Base-by-base conservation (phyloP, 2,329 filamentous ascomycete genomes). In the Cladophialophora immunda region DNA sequence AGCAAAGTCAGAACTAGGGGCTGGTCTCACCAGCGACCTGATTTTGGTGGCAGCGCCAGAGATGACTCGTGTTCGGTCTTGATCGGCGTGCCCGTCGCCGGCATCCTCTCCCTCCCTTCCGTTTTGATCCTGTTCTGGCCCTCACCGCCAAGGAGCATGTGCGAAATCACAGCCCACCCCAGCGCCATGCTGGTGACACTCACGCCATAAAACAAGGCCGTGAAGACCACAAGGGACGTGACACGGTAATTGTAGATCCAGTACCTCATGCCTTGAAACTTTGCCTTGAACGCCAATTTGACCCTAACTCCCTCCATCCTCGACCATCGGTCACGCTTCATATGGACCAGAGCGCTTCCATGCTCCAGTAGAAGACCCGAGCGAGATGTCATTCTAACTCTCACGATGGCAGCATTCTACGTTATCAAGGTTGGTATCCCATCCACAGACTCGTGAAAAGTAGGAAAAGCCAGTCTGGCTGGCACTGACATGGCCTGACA, bases 161-260 rank as follows among this genome's bases (percentile, higher is more conserved):
- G 73, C 36, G 81, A 80, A 8, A 71, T 62, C 0, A 85, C 54
- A 1, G 85, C 76, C 90, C 92, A 97, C 0, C 86, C 89, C 0
- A 89, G 41, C 0, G 83, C 81, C 76, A 91, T 86, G 50, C 89
- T 90, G 0, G 88, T 70, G 73, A 96, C 84, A 75, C 94, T 93
- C 13, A 88, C 87, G 1, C 81, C 76, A 93, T 94, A 98, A 78
- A 97, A 97, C 0, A 87, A 72, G 0, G 82, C 78, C 0, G 89
- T 92, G 73, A 93, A 91, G 0, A 89, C 74, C 0, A 91, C 60
- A 66, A 93, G 93, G 4, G 89, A 89, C 1, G 88, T 77, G 38
- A 95, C 74, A 13, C 91, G 88, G 80, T 94, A 90, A 68, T 92
- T 89, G 74, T 95, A 95, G 92, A 99, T 97, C 63, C 94, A 74